Evolutionary conservation across 768 basidiomycete species (phyloP), one percentile per base, ranked within the genome.

Genomic region (Tulasnella sp.): DNA sequence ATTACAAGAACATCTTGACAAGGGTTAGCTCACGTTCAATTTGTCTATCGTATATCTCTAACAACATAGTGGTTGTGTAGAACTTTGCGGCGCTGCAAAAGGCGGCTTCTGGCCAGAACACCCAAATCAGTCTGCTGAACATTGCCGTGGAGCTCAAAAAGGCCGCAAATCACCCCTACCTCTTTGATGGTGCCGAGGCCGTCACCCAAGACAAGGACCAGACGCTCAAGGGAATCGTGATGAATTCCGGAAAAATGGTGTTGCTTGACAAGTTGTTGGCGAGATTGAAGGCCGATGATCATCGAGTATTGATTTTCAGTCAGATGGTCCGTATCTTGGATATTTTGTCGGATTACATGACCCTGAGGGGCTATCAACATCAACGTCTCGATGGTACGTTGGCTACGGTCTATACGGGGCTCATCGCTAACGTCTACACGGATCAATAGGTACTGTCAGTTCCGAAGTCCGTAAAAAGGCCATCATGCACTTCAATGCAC

Each of bases 91-190:
- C 83, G 16, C 72, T 99, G 39, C 75, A 87, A 57, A 92, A 91
- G 71, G 86, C 86, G 58, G 82, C 87, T 5, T 80, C 84, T 60
- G 88, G 82, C 43, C 83, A 84, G 65, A 59, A 59, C 62, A 79
- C 79, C 66, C 91, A 88, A 64, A 93, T 91, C 65, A 96, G 86
- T 63, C 68, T 99, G 62, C 77, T 99, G 63, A 99, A 99, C 63
- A 93, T 99, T 48, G 83, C 93, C 0, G 95, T 99, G 92, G 95
- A 98, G 64, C 72, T 98, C 44, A 98, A 98, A 73, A 98, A 99
- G 66, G 91, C 92, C 1, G 90, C 89, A 24, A 98, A 98, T 62
- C 95, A 99, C 61, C 95, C 95, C 1, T 99, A 83, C 65, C 76
- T 99, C 2, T 98, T 98, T 60, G 95, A 99, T 46, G 95, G 95